Percentiles rank a stretch among this genome's conserved stretches.
Conservation (phyloP, 768 basidiomycete species). For the Leucogyrophana mollusca region DNA sequence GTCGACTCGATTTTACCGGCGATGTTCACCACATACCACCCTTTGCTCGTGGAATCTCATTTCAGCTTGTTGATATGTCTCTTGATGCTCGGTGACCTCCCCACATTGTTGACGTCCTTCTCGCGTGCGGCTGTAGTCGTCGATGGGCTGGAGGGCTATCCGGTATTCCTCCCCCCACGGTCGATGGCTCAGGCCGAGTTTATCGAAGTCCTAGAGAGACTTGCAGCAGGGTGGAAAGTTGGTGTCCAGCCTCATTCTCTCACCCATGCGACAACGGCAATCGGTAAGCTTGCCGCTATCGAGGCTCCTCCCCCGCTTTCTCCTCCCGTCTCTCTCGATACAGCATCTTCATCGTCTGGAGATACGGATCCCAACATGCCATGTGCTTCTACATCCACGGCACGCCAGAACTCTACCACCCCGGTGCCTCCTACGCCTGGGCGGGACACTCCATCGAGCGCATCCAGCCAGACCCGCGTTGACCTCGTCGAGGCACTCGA, state of each 20-base stretch:
- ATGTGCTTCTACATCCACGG: constrained; percentile 23
- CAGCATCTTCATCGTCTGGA: constrained; percentile 23
- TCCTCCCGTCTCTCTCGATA: constrained; percentile 18
- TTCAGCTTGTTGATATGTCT: constrained; percentile 76
- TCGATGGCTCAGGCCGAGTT: constrained; percentile 92
- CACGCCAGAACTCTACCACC: constrained; percentile 10
- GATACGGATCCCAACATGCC: constrained; percentile 17
- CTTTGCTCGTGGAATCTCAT: constrained; percentile 83
- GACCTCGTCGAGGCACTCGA: constrained; percentile 61
- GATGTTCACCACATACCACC: constrained; percentile 89
- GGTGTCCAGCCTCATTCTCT: constrained; percentile 61
- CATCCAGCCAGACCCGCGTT: constrained; percentile 16
- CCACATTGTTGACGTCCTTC: constrained; percentile 60
- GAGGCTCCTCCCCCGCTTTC: constrained; percentile 33
- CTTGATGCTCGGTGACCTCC: constrained; percentile 77
- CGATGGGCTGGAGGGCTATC: constrained; percentile 85
- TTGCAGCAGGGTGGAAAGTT: constrained; percentile 72
- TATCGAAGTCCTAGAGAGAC: constrained; percentile 78
- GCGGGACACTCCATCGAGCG: constrained; percentile 16
- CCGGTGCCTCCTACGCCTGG: constrained; percentile 23
- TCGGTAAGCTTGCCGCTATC: constrained; percentile 43
- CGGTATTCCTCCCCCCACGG: constrained; percentile 81
- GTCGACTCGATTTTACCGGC: constrained; percentile 37
- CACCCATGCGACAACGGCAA: constrained; percentile 31
- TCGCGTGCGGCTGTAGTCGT: constrained; percentile 64